Conservation (phyloP, 2,329 filamentous ascomycete genomes). For the Colletotrichum sp. region DNA sequence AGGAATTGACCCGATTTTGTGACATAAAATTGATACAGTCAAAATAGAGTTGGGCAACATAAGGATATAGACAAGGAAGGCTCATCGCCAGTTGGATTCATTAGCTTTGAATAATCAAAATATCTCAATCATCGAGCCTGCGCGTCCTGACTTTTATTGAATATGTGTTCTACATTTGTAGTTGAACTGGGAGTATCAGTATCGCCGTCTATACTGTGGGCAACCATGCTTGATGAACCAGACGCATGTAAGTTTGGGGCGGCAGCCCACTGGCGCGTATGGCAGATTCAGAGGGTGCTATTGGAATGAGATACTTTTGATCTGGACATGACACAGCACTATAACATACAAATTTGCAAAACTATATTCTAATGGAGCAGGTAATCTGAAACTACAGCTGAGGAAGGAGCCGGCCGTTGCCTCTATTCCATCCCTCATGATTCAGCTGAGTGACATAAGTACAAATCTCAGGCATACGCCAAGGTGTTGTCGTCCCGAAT, state of each 20-base stretch:
- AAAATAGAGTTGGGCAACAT: background rate
- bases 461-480: conserved; percentile 50
- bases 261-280: background rate
- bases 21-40: background rate
- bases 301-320: background rate
- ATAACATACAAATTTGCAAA: background rate
- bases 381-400: background rate
- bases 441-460: background rate
- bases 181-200: fast-evolving
- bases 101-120: background rate
- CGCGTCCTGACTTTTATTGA: background rate
- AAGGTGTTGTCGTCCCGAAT: conserved; percentile 78
- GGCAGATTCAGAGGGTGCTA: background rate
- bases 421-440: background rate
- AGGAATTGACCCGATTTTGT: background rate
- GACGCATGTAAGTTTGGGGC: background rate
- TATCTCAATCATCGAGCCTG: background rate
- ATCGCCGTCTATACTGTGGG: no score
- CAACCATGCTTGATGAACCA: background rate
- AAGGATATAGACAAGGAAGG: background rate
- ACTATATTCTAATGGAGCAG: background rate
- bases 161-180: background rate
- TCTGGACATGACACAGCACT: background rate
- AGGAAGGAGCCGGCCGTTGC: background rate
- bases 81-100: background rate